Base-by-base conservation (phyloP, 2,329 filamentous ascomycete species). In the Botrytis tulipae region DNA sequence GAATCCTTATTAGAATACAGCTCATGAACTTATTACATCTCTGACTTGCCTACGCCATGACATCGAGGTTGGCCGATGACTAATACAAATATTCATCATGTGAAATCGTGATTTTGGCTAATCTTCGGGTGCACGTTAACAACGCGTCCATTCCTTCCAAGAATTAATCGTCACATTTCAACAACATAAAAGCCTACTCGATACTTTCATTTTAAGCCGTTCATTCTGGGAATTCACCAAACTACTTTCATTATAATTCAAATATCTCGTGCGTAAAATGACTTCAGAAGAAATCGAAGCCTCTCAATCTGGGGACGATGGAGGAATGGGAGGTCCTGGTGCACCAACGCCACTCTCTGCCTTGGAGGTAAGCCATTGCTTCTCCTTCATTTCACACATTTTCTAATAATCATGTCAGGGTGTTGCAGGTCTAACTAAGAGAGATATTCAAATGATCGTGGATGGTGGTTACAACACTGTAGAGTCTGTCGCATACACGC, bases 391-490 rank as follows among this genome's bases (percentile, higher is more conserved):
- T 29, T 35, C 40, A 5, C 2, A 57, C 32, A n/a, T 42, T n/a
- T 10, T 54, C 37, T 67, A 54, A 71, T 51, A 1, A 25, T 12
- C 7, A 44, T 29, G 51, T n/a, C 75, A 97, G 94, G 95, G 95
- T 44, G 86, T 97, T 75, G 90, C 92, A 63, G 95, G 95, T 22
- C 85, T 98, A 77, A 97, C 95, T n/a, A 95, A 95, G 78, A 90
- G 97, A 80, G 96, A 99, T 81, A 97, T 98, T 78, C 96, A 98
- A 81, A 86, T 98, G 57, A 90, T 99, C 35, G 86, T 97, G 29
- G 95, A 98, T 80, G 95, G 93, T 57, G 96, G 96, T 8, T 98
- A 91, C 83, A 94, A 98, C 82, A 99, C 96, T 0, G 94, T 99
- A 54, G 96, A 99, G 83, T 92, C 95, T 3, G 92, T 99, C 75